phyloP scores from a whole-genome alignment of 2,329 filamentous ascomycete genomes.

The Aspergillus jensenii region DNA sequence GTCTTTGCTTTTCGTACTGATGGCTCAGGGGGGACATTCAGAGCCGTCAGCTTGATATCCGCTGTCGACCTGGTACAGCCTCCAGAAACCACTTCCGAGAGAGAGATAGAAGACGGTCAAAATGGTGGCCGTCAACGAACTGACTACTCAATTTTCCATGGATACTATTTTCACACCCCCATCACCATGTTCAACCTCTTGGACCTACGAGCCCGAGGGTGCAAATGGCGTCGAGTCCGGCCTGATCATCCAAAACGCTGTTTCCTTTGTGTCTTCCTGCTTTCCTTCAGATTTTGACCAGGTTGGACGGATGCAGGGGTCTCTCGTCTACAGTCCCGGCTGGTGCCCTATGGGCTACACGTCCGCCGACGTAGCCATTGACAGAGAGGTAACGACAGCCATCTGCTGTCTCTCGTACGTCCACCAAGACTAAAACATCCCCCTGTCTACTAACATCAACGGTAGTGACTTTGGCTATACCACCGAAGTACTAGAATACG shows the following conservation, averaged over 20 bases:
- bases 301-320: slow-evolving; percentile 13
- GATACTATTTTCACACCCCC: slow-evolving; percentile 23
- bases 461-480: slow-evolving; percentile 8
- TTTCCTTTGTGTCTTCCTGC: background rate
- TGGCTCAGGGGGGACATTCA: too few relatives aligned
- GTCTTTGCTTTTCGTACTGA: too few relatives aligned
- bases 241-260: slow-evolving; percentile 23
- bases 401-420: slow-evolving; percentile 26
- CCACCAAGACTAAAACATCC: background rate
- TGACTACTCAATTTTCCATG: background rate
- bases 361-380: slow-evolving; percentile 19
- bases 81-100: background rate
- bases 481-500: background rate
- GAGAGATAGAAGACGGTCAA: background rate
- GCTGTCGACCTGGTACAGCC: background rate
- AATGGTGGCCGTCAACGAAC: background rate
- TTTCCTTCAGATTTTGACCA: slow-evolving; percentile 14
- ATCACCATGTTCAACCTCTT: slow-evolving; percentile 18
- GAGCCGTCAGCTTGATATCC: too few relatives aligned
- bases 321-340: slow-evolving; percentile 24
- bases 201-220: slow-evolving; percentile 21
- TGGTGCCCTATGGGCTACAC: slow-evolving; percentile 27
- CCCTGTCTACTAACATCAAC: background rate
- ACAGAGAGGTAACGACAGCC: slow-evolving; percentile 22
- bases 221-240: slow-evolving; percentile 17